A percentile compares a stretch with the other conserved stretches of the same genome.
These are phyloP conservation scores for Musa itinerans DNA, from an alignment of 176 grass and related monocot species.

Conservation along the genomic window DNA sequence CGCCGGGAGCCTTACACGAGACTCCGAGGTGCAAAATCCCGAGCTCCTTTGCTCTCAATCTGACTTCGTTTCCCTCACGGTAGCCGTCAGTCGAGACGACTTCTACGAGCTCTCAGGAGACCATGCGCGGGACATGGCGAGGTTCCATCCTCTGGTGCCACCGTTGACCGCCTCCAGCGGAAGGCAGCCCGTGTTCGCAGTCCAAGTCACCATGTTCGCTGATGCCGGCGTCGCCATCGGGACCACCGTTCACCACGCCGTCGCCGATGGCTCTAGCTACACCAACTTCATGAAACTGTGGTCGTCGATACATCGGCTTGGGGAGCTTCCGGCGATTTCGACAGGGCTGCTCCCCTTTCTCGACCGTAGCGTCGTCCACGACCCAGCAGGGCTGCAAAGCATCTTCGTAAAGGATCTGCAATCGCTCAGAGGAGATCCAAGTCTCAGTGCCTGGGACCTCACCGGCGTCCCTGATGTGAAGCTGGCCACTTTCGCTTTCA, in stretches of 20 bases:
- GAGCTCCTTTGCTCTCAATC: neutral
- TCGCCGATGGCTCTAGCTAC: conserved; percentile 30
- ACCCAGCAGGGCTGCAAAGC: conserved; percentile 18
- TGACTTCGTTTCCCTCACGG: neutral
- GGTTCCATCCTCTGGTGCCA: conserved; percentile 26
- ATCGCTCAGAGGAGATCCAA: conserved; percentile 11
- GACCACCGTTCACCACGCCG: conserved; percentile 32
- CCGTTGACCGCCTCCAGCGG: neutral
- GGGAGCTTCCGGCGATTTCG: conserved; percentile 5
- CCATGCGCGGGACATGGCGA: conserved; percentile 17
- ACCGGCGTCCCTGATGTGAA: neutral
- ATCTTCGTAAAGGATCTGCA: conserved; percentile 16
- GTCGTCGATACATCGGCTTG: conserved; percentile 16
- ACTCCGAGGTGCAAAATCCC: neutral
- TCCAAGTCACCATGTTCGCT: conserved; percentile 29
- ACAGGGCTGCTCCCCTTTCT: conserved; percentile 1
- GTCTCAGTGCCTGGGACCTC: conserved; percentile 22
- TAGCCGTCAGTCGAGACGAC: neutral
- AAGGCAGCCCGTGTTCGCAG: conserved; percentile 29
- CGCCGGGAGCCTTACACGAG: neutral
- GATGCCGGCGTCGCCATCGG: conserved; percentile 22
- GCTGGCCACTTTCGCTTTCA: neutral
- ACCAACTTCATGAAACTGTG: conserved; percentile 35
- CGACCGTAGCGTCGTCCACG: neutral
- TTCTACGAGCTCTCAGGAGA: conserved; percentile 2